These are phyloP conservation scores for Fusarium nodosum DNA, from an alignment of 2,329 filamentous ascomycete genomes.

Conservation along the genomic window DNA sequence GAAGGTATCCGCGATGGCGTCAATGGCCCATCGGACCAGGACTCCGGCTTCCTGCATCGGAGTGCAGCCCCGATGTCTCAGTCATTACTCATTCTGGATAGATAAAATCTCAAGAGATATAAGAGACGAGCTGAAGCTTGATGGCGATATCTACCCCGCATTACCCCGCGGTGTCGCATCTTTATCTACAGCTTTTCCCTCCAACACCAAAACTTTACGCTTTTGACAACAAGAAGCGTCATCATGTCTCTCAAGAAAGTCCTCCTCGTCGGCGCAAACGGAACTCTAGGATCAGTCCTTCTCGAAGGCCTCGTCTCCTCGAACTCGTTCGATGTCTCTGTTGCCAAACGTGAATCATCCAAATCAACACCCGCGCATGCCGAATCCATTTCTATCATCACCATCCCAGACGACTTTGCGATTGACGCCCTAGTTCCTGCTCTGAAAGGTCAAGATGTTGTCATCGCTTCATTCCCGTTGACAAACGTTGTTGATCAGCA, in stretches of 20 bases:
- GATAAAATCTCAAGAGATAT: not conserved
- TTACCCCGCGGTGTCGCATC: constrained; percentile 34
- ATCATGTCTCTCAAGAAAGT: constrained; percentile 52
- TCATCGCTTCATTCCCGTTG: constrained; percentile 59
- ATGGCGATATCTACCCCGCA: constrained; percentile 26
- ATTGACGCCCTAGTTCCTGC: constrained; percentile 59
- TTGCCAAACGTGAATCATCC: constrained; percentile 64
- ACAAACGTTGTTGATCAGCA: constrained; percentile 62
- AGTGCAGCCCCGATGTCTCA: constrained; percentile 19
- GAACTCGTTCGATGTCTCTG: constrained; percentile 64
- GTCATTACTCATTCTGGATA: not conserved
- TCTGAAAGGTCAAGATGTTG: constrained; percentile 69
- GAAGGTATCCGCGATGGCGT: constrained; percentile 20
- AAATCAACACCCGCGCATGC: constrained; percentile 48
- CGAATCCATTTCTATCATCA: constrained; percentile 40
- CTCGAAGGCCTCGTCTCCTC: constrained; percentile 55
- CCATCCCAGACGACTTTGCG: constrained; percentile 50
- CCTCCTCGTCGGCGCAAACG: constrained; percentile 55
- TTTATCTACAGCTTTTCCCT: constrained; percentile 7
- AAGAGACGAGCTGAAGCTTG: not conserved
- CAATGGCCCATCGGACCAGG: constrained; percentile 15
- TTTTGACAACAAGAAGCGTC: not conserved
- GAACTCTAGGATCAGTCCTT: constrained; percentile 58
- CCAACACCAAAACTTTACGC: not conserved
- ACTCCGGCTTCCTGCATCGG: constrained; percentile 32